Evolutionary conservation across 306 rosid species (phyloP).

Genomic region (Vigna mungo): DNA sequence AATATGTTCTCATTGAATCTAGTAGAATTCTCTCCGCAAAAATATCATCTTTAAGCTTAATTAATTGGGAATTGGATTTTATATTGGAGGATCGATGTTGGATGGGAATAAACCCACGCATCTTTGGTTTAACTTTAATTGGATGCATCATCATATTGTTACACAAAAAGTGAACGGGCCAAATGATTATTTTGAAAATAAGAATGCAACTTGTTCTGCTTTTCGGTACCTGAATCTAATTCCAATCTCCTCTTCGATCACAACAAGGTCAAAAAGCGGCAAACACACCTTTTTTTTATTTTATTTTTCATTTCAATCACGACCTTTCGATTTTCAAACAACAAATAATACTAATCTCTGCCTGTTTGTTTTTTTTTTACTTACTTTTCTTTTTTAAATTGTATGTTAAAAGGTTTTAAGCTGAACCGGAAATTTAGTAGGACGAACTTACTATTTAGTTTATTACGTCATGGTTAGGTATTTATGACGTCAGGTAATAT

Average conservation of each 20-base stretch:
- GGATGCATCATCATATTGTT: constrained; percentile 45
- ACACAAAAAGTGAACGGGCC: constrained; percentile 41
- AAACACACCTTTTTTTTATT: constrained; percentile 6
- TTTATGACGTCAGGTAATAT: constrained; percentile 34
- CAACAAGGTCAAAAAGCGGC: constrained; percentile 48
- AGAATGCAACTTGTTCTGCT: constrained; percentile 49
- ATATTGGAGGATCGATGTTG: no score
- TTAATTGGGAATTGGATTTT: no score
- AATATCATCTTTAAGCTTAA: neutral
- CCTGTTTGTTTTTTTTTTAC: no score
- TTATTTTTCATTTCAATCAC: neutral
- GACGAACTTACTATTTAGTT: neutral
- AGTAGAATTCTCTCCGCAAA: no score
- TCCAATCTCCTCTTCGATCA: constrained; percentile 49
- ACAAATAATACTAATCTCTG: neutral
- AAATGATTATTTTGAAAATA: constrained; percentile 54
- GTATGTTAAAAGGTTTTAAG: neutral
- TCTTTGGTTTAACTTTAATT: constrained; percentile 45
- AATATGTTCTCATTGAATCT: neutral
- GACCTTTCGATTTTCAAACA: constrained; percentile 21
- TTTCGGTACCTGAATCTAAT: constrained; percentile 53
- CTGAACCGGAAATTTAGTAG: neutral
- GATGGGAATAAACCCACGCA: constrained; percentile 49
- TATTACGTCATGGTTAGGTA: constrained; percentile 34
- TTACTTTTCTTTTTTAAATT: constrained; percentile 15